These are phyloP conservation scores for Mychonastes homosphaera DNA, from an alignment of 139 green algal species.

Conservation along the genomic window DNA sequence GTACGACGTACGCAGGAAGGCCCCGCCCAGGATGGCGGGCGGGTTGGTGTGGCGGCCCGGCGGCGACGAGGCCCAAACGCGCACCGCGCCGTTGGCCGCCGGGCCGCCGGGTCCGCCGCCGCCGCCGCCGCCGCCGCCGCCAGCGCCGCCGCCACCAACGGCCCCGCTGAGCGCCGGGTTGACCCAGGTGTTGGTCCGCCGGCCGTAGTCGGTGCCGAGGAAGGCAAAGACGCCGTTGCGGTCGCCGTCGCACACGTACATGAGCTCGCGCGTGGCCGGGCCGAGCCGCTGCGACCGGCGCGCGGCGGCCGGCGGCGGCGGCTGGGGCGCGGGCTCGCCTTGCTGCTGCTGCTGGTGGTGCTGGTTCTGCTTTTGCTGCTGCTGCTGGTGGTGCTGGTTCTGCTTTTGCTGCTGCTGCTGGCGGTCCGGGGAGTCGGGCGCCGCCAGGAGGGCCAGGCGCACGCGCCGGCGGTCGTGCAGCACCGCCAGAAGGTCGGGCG, in stretches of 20 bases:
- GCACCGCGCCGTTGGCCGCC: slow-evolving; percentile 29
- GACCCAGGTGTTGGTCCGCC: no score
- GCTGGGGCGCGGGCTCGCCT: neutral
- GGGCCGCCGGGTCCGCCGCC: slow-evolving; percentile 51
- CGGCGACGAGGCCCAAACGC: no score
- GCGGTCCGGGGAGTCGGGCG: no score
- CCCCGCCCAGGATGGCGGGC: slow-evolving; percentile 39
- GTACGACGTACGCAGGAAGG: slow-evolving; percentile 53
- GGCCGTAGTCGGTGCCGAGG: slow-evolving; percentile 40
- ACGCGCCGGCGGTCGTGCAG: no score
- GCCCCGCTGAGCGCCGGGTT: no score
- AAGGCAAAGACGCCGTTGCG: slow-evolving; percentile 47
- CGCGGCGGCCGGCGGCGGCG: neutral
- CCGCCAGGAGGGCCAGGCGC: no score
- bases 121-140: slow-evolving; percentile 32
- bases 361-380: neutral
- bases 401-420: no score
- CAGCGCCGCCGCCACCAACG: slow-evolving; percentile 70
- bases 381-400: neutral
- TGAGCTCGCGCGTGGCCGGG: slow-evolving; percentile 40
- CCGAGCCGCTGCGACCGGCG: slow-evolving; percentile 18
- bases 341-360: neutral
- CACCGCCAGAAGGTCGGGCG: no score
- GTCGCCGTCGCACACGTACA: slow-evolving; percentile 70
- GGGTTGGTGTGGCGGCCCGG: slow-evolving; percentile 26